phyloP scores from a whole-genome alignment of 2,329 filamentous ascomycete genomes.

The Epichloe hybrida region DNA sequence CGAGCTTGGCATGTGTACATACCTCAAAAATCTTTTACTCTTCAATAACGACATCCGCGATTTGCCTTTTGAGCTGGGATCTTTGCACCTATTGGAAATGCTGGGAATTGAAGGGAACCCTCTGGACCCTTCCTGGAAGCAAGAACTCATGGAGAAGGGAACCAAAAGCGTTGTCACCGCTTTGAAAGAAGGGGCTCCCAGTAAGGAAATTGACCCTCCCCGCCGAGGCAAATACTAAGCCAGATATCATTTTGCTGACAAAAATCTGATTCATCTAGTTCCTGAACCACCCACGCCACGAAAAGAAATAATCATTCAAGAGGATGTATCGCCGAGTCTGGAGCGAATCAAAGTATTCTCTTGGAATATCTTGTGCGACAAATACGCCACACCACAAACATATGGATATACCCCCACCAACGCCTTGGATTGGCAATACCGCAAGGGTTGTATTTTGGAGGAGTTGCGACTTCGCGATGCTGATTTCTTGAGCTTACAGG shows the following conservation, averaged over 20 bases:
- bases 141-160: conserved; percentile 73
- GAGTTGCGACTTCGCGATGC: conserved; percentile 69
- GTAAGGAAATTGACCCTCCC: conserved; percentile 37
- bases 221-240: not conserved
- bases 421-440: conserved; percentile 76
- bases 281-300: conserved; percentile 65
- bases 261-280: conserved; percentile 35
- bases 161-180: conserved; percentile 74
- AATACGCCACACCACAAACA: conserved; percentile 69
- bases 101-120: conserved; percentile 90
- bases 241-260: not conserved
- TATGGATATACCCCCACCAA: conserved; percentile 84
- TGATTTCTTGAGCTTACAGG: conserved; percentile 86
- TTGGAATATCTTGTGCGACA: conserved; percentile 93
- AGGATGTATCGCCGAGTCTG: conserved; percentile 42
- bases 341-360: conserved; percentile 76
- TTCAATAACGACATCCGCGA: conserved; percentile 83
- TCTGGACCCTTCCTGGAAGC: conserved; percentile 60
- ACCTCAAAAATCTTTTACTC: conserved; percentile 69
- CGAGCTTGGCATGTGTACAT: conserved; percentile 94
- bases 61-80: conserved; percentile 77
- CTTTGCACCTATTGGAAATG: conserved; percentile 75
- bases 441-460: conserved; percentile 67
- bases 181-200: conserved; percentile 70
- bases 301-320: conserved; percentile 64